Evolutionary conservation across 2,329 filamentous ascomycete species (phyloP), one percentile per base, ranked within the genome.

Genomic region (Xylariaceae sp.): DNA sequence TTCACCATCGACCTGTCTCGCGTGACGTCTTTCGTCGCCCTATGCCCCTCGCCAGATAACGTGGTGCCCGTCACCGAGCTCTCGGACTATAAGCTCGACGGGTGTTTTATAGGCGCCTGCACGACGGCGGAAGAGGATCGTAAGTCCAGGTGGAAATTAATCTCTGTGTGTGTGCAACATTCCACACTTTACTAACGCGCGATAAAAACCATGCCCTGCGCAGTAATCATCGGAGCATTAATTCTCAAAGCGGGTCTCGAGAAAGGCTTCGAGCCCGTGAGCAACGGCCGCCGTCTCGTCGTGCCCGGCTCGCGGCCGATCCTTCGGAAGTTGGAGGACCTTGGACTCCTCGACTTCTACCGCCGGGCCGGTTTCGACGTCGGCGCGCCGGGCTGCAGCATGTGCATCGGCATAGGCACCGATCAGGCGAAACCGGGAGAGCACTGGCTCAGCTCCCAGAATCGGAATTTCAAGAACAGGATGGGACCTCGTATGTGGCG

Each of bases 61-160:
- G 66, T 70, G 1, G 61, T 68, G 0, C 59, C 66, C 1, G 61
- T 69, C 1, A 48, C 47, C 0, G 57, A 63, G n/a, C 48, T 57
- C 9, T 49, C 43, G 2, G 55, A 52, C 1, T 60, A 54, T 27
- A 12, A 47, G 1, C 49, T 70, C 3, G 64, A 70, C 34, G 67
- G 67, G 2, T 62, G 59, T 36, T 70, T 70, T 47, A 69, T 70
- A 15, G 67, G 67, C 1, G 67, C 67, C 2, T 70, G 67, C 46
- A 70, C 67, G 2, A 70, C 66, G 1, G 55, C 66, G 0, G 64
- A 68, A 36, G 67, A 70, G 46, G 66, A 70, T 37, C 15, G 38
- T 40, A 11, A 40, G 38, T n/a, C 30, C 3, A 26, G 9, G 3
- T 29, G n/a, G 17, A 9, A 24, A 28, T 13, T 11, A 6, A 18